Base-by-base conservation (phyloP, 805 yeast species). In the Cyberlindnera suaveolens region DNA sequence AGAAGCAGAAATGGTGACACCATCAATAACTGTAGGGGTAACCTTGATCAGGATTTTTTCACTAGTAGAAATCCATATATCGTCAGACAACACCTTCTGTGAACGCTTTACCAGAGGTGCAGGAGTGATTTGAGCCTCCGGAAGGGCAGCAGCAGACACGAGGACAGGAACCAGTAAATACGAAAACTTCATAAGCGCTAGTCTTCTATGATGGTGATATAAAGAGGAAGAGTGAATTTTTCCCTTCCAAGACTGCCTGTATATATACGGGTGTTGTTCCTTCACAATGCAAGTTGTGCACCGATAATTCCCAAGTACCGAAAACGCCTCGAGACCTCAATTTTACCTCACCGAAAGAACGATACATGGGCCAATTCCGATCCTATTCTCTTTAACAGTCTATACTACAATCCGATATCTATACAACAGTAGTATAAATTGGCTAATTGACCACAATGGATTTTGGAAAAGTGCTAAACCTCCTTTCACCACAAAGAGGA, bases 11-110 rank as follows among this genome's bases (percentile, higher is more conserved):
- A 64, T 59, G 16, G 75, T 71, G 38, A 70, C 74, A 41, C 67
- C 73, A 47, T 71, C 74, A 34, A 66, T 65, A 23, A 76, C 75
- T 1, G 59, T 62, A 3, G 86, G 80, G 1, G 85, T 84, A 53
- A 76, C 70, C 16, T 65, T 67, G 36, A 65, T 60, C 4, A 64
- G 44, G 19, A 48, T 46, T 16, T 59, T 58, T 1, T 59, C 50
- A 20, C 66, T 60, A 8, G 66, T 61, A 1, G 70, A 59, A 5
- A 65, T 65, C 72, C 72, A 67, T 7, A 61, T 51, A 27, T 49
- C 44, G 40, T 57, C 58, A 0, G 56, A 62, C 40, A 57, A 44
- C 5, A 44, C 42, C 18, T 38, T 41, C 36, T 49, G 41, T 31
- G 45, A 34, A 48, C 61, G 58, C 44, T 56, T 57, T 6, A 23